Percentiles rank a stretch among this genome's conserved stretches.
Conservation (phyloP, 163 green algal species). For the Volvox carteri region DNA sequence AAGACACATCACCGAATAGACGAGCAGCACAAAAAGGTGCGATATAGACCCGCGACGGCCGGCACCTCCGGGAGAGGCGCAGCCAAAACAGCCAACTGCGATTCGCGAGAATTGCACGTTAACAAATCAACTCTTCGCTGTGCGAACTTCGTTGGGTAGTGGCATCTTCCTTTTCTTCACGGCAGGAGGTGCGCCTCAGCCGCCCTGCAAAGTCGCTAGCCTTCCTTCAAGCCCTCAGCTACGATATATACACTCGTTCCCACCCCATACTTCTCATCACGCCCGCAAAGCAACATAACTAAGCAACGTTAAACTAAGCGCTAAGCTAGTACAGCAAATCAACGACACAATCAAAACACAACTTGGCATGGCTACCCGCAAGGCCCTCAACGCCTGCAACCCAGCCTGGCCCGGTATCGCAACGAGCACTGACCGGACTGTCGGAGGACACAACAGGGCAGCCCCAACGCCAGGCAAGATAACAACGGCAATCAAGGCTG, state of each 20-base stretch:
- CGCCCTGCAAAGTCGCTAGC: background rate
- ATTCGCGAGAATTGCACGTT: background rate
- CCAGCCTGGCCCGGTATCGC: background rate
- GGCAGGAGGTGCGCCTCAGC: background rate
- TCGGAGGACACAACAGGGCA: background rate
- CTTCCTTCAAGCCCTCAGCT: background rate
- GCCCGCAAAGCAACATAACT: background rate
- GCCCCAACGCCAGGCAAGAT: background rate
- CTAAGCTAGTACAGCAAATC: conserved; percentile 2
- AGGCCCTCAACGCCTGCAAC: background rate
- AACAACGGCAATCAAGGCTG: conserved; percentile 16
- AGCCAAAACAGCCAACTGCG: background rate
- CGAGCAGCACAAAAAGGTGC: conserved; percentile 13
- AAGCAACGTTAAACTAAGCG: conserved; percentile 18
- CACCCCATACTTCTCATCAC: conserved; percentile 2
- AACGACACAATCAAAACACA: conserved; percentile 12
- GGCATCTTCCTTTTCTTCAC: background rate
- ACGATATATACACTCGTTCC: conserved; percentile 32
- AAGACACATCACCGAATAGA: too few relatives aligned
- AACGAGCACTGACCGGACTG: conserved; percentile 11
- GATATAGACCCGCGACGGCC: background rate
- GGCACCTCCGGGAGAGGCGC: background rate
- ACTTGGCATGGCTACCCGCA: conserved; percentile 5
- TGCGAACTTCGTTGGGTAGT: background rate
- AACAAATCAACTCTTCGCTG: background rate